Conservation (phyloP, 2,329 filamentous ascomycete species). For the Phoma sp. region DNA sequence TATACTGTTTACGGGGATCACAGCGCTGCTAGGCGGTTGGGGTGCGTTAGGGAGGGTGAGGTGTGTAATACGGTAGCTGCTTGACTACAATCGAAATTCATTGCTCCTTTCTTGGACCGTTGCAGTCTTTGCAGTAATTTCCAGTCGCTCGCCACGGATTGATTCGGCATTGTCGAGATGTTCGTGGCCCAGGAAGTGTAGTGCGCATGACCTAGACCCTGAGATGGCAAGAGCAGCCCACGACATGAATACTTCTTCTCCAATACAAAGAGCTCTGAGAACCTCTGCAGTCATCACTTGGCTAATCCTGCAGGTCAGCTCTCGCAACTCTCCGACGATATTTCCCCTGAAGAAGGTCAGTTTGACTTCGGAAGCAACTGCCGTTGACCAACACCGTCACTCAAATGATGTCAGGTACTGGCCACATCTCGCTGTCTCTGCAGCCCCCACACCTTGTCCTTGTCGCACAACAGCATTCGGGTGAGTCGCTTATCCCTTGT, state of each 20-base stretch:
- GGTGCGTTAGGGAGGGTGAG: constrained; percentile 9
- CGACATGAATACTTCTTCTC: not conserved
- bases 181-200: not conserved
- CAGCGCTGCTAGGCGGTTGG: constrained; percentile 31
- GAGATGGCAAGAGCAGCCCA: constrained; percentile 3
- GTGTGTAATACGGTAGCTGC: not conserved
- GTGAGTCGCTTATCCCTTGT: constrained; percentile 1
- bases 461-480: not conserved
- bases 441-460: not conserved
- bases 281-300: constrained; percentile 4
- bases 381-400: not conserved
- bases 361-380: not conserved
- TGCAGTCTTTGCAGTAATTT: not conserved
- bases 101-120: not conserved
- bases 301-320: not conserved
- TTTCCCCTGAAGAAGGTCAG: not conserved
- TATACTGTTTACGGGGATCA: constrained; percentile 51
- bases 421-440: not conserved
- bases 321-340: not conserved
- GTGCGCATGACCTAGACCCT: not conserved
- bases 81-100: not conserved
- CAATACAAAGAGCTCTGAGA: not conserved
- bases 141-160: not conserved
- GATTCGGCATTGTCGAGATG: not conserved
- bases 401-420: not conserved